Conservation (phyloP, 2,329 filamentous ascomycete species). For the Lasiodiplodia sp. region DNA sequence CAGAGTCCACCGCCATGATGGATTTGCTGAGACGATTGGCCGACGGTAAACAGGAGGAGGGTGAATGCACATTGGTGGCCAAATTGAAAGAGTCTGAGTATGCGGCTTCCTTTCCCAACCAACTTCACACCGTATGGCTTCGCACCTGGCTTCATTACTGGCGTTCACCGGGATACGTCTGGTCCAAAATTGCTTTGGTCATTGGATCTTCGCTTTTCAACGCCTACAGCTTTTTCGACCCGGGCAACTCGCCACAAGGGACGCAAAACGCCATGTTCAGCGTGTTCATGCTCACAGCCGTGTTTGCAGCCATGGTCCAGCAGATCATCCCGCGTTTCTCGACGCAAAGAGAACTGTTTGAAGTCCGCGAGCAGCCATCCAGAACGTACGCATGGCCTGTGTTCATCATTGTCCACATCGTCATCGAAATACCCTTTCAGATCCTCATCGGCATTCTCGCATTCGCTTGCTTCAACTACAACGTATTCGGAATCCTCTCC, state of each 20-base stretch:
- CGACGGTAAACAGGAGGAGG: not conserved
- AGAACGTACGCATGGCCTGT: conserved; percentile 79
- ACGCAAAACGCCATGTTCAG: conserved; percentile 57
- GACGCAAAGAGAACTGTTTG: conserved; percentile 65
- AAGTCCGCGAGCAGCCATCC: conserved; percentile 67
- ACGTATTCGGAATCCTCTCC: conserved; percentile 47
- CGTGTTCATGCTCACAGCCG: conserved; percentile 59
- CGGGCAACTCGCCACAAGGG: conserved; percentile 47
- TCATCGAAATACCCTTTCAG: conserved; percentile 75
- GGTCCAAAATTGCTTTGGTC: conserved; percentile 42
- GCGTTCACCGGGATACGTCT: conserved; percentile 53
- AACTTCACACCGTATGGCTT: not conserved
- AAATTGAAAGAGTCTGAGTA: not conserved
- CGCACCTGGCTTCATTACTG: conserved; percentile 57
- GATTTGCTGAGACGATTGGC: not conserved
- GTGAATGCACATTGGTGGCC: not conserved
- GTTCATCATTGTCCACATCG: conserved; percentile 74
- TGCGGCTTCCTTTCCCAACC: not conserved
- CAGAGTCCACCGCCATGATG: not conserved
- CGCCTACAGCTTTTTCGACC: conserved; percentile 53
- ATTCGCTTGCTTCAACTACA: conserved; percentile 73
- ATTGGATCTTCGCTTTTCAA: conserved; percentile 38
- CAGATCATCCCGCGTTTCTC: conserved; percentile 67
- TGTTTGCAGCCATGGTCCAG: conserved; percentile 58
- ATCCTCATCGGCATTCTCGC: conserved; percentile 68